A percentile compares a stretch with the other conserved stretches of the same genome.
These are phyloP conservation scores for Rhodomyrtus tomentosa DNA, from an alignment of 345 rosid genomes.

Conservation along the genomic window DNA sequence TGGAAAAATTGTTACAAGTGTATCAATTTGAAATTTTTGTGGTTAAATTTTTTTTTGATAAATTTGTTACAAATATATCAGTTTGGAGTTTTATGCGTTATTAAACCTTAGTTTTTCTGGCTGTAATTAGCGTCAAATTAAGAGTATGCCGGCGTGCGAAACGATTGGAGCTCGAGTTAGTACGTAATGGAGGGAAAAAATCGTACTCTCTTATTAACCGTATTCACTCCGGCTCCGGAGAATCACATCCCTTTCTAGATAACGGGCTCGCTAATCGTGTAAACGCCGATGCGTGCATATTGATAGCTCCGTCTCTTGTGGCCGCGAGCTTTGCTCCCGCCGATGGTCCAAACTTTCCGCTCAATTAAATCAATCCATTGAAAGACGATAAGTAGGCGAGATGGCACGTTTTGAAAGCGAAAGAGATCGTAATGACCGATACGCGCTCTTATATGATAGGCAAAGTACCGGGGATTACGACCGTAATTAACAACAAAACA, in stretches of 20 bases:
- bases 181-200: not conserved
- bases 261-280: no score
- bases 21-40: no score
- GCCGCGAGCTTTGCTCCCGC: not conserved
- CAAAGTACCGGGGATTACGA: not conserved
- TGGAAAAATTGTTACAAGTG: no score
- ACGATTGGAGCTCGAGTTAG: not conserved
- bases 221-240: not conserved
- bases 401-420: not conserved
- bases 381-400: not conserved
- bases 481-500: not conserved
- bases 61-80: no score
- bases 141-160: not conserved
- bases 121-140: no score
- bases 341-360: not conserved
- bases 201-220: not conserved
- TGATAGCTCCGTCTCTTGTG: not conserved
- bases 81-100: no score
- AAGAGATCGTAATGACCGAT: rapidly evolving
- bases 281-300: no score
- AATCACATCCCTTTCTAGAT: no score
- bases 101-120: not conserved
- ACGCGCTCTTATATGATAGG: not conserved
- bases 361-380: not conserved
- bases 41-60: no score